Conservation (phyloP, 2,329 filamentous ascomycete genomes). For the Bipolaris oryzae region DNA sequence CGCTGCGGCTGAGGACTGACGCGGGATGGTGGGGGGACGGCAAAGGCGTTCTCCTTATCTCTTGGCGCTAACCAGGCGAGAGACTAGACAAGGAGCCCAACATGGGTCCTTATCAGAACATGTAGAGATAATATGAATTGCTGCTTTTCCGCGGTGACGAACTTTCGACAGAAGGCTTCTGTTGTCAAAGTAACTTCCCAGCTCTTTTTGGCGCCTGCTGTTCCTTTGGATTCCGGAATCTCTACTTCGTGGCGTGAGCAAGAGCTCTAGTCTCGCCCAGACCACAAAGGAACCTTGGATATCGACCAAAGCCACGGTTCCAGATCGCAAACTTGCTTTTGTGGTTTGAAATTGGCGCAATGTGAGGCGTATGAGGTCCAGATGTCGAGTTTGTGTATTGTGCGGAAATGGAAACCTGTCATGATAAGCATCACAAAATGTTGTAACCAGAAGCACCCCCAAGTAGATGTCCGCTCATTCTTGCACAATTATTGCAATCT, state of each 20-base stretch:
- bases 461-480: neutral
- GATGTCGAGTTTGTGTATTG: neutral
- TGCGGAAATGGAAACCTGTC: conserved; percentile 9
- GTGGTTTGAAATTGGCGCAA: neutral
- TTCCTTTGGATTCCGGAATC: conserved; percentile 2
- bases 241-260: conserved; percentile 11
- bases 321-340: conserved; percentile 5
- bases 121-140: conserved; percentile 32
- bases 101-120: conserved; percentile 39
- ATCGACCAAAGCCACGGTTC: neutral
- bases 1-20: conserved; percentile 22
- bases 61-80: conserved; percentile 34
- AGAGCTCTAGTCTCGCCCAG: conserved; percentile 3
- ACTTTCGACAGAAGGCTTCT: conserved; percentile 29
- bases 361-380: neutral
- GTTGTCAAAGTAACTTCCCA: conserved; percentile 20
- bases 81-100: conserved; percentile 27
- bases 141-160: conserved; percentile 43
- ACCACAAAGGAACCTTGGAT: neutral
- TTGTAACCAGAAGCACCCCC: neutral
- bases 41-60: conserved; percentile 45
- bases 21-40: conserved; percentile 42
- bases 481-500: neutral
- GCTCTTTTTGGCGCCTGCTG: neutral
- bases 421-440: conserved; percentile 5